Evolutionary conservation across 2,329 filamentous ascomycete species (phyloP), one percentile per base, ranked within the genome.

Genomic region (Pseudogymnoascus sp.): DNA sequence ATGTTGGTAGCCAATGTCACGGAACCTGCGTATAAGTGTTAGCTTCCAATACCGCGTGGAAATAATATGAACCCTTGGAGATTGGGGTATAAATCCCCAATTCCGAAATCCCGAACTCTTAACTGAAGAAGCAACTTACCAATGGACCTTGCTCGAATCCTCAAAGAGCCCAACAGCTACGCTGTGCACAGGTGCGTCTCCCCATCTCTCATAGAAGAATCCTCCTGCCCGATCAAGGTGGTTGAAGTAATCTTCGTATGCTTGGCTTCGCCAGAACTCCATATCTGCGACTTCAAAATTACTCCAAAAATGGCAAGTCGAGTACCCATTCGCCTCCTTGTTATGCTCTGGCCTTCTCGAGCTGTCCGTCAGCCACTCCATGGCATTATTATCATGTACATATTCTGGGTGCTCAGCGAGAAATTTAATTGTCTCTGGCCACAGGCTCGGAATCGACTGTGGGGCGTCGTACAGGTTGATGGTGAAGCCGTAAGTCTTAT

Each of bases 201-300:
- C 94, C 94, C 94, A 99, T 68, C 94, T 82, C 77, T 99, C 94
- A 72, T 99, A 99, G 75, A 96, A 99, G 82, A 99, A 99, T 22
- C 94, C 94, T 37, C 94, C 94, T 0, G 92, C 90, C 18, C 89
- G 85, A 74, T 99, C 94, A 34, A 99, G 81, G 74, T 97, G 91
- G 71, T 96, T 86, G 72, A 99, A 99, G 75, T 97, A 99, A 65
- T 95, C 91, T 71, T 96, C 89, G 72, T 99, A 99, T 50, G 85
- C 81, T 72, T 92, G 84, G 71, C 91, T 90, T 57, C 94, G 81
- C 90, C 91, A 99, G 75, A 99, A 96, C 65, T 83, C 83, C 82
- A 99, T 84, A 74, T 97, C 91, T 54, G 84, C 93, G 68, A 99
- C 93, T 75, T 99, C 94, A 69, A 99, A 99, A 75, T 99, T 99